Evolutionary conservation across 1,284 basidiomycete species (phyloP).

Genomic region (Trichosporon sp.): DNA sequence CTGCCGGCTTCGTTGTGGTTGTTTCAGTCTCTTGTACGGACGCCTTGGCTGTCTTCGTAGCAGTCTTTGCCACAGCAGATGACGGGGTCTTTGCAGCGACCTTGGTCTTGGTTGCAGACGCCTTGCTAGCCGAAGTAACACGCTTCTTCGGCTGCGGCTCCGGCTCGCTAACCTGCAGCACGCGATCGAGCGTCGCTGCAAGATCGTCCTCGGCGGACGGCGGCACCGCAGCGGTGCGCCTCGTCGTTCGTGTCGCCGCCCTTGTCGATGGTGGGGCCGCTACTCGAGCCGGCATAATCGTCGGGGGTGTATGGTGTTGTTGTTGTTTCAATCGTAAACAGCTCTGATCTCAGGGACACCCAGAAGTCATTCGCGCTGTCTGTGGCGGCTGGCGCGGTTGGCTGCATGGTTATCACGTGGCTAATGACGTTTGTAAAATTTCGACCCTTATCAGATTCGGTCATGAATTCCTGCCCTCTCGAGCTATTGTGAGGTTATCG

Average conservation of each 20-base stretch:
- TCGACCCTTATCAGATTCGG: slow-evolving; percentile 9
- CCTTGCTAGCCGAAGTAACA: not conserved
- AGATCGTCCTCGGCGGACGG: not conserved
- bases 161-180: slow-evolving; percentile 5
- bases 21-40: not conserved
- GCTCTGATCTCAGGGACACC: not conserved
- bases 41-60: not conserved
- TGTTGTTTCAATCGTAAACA: slow-evolving; percentile 20
- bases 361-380: slow-evolving; percentile 16
- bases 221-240: not conserved
- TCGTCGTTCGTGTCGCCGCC: slow-evolving; percentile 10
- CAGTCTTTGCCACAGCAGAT: not conserved
- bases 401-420: not conserved
- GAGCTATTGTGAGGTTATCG: not conserved
- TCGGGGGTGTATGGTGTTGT: slow-evolving; percentile 7
- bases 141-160: slow-evolving; percentile 14
- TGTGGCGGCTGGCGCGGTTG: not conserved
- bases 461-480: slow-evolving; percentile 17
- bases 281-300: slow-evolving; percentile 14
- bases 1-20: not conserved
- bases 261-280: slow-evolving; percentile 17
- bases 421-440: slow-evolving; percentile 6
- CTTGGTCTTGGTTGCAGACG: not conserved
- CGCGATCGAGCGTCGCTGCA: not conserved
- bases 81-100: not conserved